Conservation (phyloP, 2,329 filamentous ascomycete species). For the Botrytis galanthina region DNA sequence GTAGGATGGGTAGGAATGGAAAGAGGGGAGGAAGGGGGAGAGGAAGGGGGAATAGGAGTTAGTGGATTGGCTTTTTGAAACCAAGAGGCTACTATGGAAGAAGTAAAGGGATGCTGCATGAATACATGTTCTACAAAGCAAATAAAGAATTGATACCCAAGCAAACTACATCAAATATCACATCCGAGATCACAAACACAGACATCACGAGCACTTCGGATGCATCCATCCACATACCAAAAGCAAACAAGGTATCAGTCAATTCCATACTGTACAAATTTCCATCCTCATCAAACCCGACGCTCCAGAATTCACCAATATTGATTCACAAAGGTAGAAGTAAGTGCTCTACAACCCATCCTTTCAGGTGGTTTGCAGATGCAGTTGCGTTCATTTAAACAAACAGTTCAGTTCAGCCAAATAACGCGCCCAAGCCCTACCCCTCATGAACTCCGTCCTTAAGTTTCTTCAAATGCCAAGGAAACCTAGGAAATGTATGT, state of each 20-base stretch:
- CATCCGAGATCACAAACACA: not conserved
- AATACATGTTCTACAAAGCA: not conserved
- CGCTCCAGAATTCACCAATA: not conserved
- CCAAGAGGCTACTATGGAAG: not conserved
- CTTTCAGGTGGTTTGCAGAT: not conserved
- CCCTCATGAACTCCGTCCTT: not conserved
- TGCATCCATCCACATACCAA: not conserved
- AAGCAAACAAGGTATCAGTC: not conserved
- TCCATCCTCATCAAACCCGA: not conserved
- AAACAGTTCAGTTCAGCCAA: not conserved
- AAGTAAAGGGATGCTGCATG: not conserved
- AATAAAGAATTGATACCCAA: constrained; percentile 13
- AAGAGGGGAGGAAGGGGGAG: constrained; percentile 23
- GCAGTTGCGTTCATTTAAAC: not conserved
- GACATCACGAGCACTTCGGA: not conserved
- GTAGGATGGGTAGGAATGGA: constrained; percentile 36
- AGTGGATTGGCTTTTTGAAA: not conserved
- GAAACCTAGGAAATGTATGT: constrained; percentile 4
- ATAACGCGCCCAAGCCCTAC: constrained; percentile 6
- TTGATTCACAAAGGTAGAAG: not conserved
- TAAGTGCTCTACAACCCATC: not conserved
- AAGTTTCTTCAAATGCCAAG: not conserved
- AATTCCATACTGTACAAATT: constrained; percentile 8
- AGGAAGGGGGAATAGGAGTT: constrained; percentile 7
- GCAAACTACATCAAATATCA: not conserved